Conservation (phyloP, 1,139 yeast genomes). For the Scheffersomyces parashehatae region DNA sequence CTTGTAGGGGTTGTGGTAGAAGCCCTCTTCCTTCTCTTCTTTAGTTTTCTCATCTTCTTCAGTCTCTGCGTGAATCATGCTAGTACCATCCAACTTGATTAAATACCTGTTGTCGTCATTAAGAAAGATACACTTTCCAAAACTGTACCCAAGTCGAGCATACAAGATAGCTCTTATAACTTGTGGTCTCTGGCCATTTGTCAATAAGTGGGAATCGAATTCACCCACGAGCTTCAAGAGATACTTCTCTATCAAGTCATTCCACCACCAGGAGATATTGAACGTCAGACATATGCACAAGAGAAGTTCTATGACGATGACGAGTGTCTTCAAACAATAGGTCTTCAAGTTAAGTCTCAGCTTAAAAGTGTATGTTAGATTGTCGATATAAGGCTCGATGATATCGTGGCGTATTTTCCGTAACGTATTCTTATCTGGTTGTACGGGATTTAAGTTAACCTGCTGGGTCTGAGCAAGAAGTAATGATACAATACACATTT, state of each 20-base stretch:
- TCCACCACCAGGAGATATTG: conserved; percentile 50
- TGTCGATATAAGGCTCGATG: conserved; percentile 67
- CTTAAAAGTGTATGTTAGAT: conserved; percentile 50
- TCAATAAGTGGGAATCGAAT: conserved; percentile 37
- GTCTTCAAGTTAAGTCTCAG: conserved; percentile 67
- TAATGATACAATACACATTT: conserved; percentile 77
- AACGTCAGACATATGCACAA: conserved; percentile 45
- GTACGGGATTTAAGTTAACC: conserved; percentile 13
- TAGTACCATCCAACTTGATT: conserved; percentile 8
- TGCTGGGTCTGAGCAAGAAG: conserved; percentile 64
- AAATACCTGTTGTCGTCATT: conserved; percentile 14
- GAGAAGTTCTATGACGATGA: conserved; percentile 52
- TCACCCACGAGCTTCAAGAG: conserved; percentile 43
- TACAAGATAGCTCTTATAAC: conserved; percentile 44
- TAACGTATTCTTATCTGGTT: conserved; percentile 52
- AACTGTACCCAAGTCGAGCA: conserved; percentile 42
- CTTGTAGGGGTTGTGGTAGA: conserved; percentile 40
- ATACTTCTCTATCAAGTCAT: conserved; percentile 47
- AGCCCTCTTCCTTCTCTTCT: conserved; percentile 29
- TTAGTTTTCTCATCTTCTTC: conserved; percentile 7
- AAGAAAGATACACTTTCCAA: conserved; percentile 30
- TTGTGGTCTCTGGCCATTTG: conserved; percentile 32
- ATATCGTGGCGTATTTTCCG: conserved; percentile 61
- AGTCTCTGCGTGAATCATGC: conserved; percentile 3
- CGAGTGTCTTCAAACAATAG: conserved; percentile 51